These are phyloP conservation scores for Mortierella claussenii DNA, from an alignment of 192 early-diverging fungal species.

Conservation along the genomic window DNA sequence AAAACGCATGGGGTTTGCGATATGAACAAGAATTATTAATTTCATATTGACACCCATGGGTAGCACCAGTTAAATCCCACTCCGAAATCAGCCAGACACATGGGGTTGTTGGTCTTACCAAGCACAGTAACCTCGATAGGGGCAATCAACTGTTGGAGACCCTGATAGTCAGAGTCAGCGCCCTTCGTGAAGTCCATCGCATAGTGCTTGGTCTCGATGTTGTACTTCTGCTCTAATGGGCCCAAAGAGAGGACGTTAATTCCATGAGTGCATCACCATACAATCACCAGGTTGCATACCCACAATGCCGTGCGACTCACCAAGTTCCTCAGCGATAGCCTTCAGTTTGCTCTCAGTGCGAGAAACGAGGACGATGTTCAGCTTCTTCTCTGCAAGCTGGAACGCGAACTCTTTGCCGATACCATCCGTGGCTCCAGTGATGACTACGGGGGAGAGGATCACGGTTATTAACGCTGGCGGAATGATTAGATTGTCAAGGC, in stretches of 20 bases:
- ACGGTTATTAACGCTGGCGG: background rate
- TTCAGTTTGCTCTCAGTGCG: conserved; percentile 87
- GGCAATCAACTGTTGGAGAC: conserved; percentile 67
- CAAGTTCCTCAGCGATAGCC: conserved; percentile 72
- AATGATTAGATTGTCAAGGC: background rate
- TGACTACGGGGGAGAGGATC: conserved; percentile 58
- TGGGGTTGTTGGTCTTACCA: conserved; percentile 52
- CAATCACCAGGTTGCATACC: no score
- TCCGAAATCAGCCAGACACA: conserved; percentile 1
- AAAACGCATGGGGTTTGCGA: no score
- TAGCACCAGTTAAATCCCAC: conserved; percentile 26
- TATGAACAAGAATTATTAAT: conserved; percentile 24
- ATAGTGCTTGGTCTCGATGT: conserved; percentile 70
- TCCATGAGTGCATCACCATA: no score
- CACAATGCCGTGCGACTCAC: no score
- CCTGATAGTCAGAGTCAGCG: conserved; percentile 70
- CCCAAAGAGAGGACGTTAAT: no score
- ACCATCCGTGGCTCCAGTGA: conserved; percentile 97
- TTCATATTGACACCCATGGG: background rate
- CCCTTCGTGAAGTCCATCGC: conserved; percentile 86
- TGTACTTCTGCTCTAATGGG: conserved; percentile 57
- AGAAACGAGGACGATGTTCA: conserved; percentile 88
- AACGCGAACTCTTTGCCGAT: conserved; percentile 95
- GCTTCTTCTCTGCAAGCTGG: conserved; percentile 84
- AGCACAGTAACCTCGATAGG: conserved; percentile 68